A percentile compares a stretch with the other conserved stretches of the same genome.
Evolutionary conservation across 192 early-diverging fungal genomes (phyloP).

Genomic region (Umbelopsis sp.): DNA sequence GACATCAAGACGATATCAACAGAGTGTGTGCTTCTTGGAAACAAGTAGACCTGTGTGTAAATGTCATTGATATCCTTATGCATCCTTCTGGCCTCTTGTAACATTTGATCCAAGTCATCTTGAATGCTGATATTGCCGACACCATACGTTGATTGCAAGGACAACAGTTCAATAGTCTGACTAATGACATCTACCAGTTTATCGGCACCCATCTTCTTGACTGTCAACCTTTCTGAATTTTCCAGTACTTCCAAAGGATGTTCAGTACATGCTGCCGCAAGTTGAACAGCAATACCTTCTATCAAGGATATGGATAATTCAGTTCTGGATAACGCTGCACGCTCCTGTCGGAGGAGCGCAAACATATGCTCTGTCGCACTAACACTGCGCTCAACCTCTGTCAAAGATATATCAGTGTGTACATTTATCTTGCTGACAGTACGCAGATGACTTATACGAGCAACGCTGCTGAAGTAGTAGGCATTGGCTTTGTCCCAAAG

Average conservation of each 20-base stretch:
- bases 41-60: slow-evolving; percentile 29
- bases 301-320: slow-evolving; percentile 23
- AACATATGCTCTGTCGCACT: slow-evolving; percentile 71
- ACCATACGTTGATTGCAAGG: not conserved
- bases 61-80: slow-evolving; percentile 24
- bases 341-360: slow-evolving; percentile 59
- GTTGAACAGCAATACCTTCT: slow-evolving; percentile 30
- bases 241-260: not conserved
- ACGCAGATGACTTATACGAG: slow-evolving; percentile 65
- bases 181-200: not conserved
- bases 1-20: slow-evolving; percentile 27
- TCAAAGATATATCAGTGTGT: slow-evolving; percentile 62
- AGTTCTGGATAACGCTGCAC: slow-evolving; percentile 25
- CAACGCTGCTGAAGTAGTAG: slow-evolving; percentile 71
- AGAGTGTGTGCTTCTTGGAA: slow-evolving; percentile 22
- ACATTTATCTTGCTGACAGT: slow-evolving; percentile 38
- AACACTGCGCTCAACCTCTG: slow-evolving; percentile 63
- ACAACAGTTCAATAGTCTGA: not conserved
- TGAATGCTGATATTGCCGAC: not conserved
- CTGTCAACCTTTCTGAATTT: not conserved
- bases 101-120: not conserved
- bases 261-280: not conserved
- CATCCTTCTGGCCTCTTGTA: not conserved
- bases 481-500: slow-evolving; percentile 60
- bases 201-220: slow-evolving; percentile 7